These are phyloP conservation scores for Diaporthe sp. DNA, from an alignment of 2,329 filamentous ascomycete species.

Conservation along the genomic window DNA sequence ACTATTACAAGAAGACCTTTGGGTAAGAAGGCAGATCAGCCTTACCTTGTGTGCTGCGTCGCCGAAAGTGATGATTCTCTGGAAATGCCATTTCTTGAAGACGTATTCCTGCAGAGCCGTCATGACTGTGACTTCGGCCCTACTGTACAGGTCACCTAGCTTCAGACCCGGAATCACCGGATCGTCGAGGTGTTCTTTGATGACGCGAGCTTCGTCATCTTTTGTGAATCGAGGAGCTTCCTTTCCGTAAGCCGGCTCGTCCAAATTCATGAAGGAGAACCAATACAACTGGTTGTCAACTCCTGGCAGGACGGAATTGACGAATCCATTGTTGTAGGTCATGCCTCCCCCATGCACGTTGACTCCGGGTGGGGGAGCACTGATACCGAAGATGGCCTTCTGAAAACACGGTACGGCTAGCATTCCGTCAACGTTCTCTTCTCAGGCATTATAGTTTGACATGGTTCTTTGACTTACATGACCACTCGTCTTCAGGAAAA, in stretches of 20 bases:
- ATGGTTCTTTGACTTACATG: not conserved
- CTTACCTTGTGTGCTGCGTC: not conserved
- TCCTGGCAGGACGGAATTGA: not conserved
- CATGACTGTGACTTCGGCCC: not conserved
- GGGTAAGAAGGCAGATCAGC: accelerated
- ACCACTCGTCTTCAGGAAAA: not conserved
- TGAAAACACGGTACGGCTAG: not conserved
- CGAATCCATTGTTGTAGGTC: not conserved
- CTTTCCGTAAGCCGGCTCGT: not conserved
- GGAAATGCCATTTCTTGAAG: not conserved
- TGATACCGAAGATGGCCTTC: not conserved
- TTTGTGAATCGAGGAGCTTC: not conserved
- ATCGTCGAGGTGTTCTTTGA: not conserved
- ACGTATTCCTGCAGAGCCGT: not conserved
- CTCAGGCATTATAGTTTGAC: not conserved
- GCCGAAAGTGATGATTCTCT: not conserved
- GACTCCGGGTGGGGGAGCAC: not conserved
- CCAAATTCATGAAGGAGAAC: not conserved
- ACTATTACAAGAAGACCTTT: accelerated
- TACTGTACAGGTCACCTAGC: not conserved
- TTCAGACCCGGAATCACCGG: not conserved
- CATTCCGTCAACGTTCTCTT: not conserved
- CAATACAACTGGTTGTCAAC: not conserved
- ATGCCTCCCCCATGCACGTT: not conserved
- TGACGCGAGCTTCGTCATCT: not conserved